Percentiles rank a stretch among this genome's conserved stretches.
Conservation (phyloP, 352 stramenopile genomes). For the Phytopythium ostracodes region DNA sequence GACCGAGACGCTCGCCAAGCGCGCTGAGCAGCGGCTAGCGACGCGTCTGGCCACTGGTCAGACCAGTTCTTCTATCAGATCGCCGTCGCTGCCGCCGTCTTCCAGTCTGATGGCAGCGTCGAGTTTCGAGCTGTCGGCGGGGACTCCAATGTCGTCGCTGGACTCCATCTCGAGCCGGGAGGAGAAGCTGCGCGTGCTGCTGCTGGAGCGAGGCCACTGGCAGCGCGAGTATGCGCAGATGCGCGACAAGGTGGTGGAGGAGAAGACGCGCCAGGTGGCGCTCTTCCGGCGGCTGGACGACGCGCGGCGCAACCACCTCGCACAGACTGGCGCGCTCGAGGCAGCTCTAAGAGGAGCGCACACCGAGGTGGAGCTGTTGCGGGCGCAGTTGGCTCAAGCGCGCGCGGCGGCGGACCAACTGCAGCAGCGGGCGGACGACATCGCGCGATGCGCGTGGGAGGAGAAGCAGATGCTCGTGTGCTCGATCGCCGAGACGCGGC, state of each 20-base stretch:
- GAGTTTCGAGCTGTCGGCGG: slow-evolving; percentile 1
- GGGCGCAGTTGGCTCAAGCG: slow-evolving; percentile 17
- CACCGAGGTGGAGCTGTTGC: slow-evolving; percentile 22
- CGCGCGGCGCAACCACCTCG: slow-evolving; percentile 13
- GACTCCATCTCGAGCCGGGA: slow-evolving; percentile 11
- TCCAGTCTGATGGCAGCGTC: slow-evolving; percentile 1
- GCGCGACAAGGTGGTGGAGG: slow-evolving; percentile 27
- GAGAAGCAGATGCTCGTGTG: slow-evolving; percentile 55
- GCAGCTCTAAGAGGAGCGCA: slow-evolving; percentile 14
- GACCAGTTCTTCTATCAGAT: background rate
- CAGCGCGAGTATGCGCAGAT: slow-evolving; percentile 25
- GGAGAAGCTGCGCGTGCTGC: slow-evolving; percentile 17
- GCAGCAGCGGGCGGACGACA: slow-evolving; percentile 18
- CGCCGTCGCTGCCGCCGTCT: background rate
- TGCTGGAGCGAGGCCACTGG: slow-evolving; percentile 14
- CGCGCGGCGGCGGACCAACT: slow-evolving; percentile 12
- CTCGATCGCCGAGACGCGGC: slow-evolving; percentile 45
- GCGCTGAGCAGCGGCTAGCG: slow-evolving; percentile 4
- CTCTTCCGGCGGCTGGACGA: slow-evolving; percentile 25
- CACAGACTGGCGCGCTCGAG: slow-evolving; percentile 16
- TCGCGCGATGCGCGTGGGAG: slow-evolving; percentile 30
- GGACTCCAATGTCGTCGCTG: background rate
- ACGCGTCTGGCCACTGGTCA: background rate
- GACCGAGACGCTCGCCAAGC: background rate
- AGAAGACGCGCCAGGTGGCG: slow-evolving; percentile 24